Percentiles rank a stretch among this genome's conserved stretches.
phyloP scores from a whole-genome alignment of 768 basidiomycete genomes.

The Daedaleopsis nitida region DNA sequence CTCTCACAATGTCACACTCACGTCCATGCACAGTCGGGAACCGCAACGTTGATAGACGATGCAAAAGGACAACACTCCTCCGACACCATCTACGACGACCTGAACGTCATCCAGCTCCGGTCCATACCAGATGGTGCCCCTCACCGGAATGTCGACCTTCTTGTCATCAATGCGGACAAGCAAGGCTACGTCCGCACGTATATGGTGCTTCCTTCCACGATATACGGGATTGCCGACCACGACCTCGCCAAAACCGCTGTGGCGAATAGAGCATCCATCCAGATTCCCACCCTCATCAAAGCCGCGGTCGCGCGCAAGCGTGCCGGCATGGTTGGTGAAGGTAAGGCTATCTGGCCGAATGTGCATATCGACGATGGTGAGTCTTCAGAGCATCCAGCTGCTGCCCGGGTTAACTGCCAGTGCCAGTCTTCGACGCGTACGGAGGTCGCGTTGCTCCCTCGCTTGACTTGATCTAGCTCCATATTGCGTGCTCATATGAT shows the following conservation, averaged over 20 bases:
- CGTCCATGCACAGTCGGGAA: slow-evolving; percentile 10
- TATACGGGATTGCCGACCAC: slow-evolving; percentile 57
- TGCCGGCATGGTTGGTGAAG: slow-evolving; percentile 57
- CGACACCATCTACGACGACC: slow-evolving; percentile 51
- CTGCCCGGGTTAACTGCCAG: too few relatives aligned
- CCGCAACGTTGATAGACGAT: slow-evolving; percentile 46
- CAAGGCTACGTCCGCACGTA: slow-evolving; percentile 54
- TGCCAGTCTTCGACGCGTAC: too few relatives aligned
- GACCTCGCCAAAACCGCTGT: slow-evolving; percentile 52
- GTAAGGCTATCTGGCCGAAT: slow-evolving; percentile 61
- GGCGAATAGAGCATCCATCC: slow-evolving; percentile 52
- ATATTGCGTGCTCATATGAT: too few relatives aligned
- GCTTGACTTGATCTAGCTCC: too few relatives aligned
- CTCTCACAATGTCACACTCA: not conserved
- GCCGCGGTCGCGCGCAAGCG: slow-evolving; percentile 37
- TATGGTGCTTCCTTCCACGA: slow-evolving; percentile 56
- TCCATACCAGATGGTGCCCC: slow-evolving; percentile 45
- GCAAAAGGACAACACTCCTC: slow-evolving; percentile 44
- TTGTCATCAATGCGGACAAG: slow-evolving; percentile 47
- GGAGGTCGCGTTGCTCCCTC: too few relatives aligned
- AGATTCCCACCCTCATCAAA: slow-evolving; percentile 51
- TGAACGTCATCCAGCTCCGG: slow-evolving; percentile 48
- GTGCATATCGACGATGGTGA: slow-evolving; percentile 58
- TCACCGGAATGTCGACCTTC: slow-evolving; percentile 53
- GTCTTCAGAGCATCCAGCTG: slow-evolving; percentile 15